Conservation (phyloP, 2,329 filamentous ascomycete genomes). For the Aspergillus brunneoviolaceus region DNA sequence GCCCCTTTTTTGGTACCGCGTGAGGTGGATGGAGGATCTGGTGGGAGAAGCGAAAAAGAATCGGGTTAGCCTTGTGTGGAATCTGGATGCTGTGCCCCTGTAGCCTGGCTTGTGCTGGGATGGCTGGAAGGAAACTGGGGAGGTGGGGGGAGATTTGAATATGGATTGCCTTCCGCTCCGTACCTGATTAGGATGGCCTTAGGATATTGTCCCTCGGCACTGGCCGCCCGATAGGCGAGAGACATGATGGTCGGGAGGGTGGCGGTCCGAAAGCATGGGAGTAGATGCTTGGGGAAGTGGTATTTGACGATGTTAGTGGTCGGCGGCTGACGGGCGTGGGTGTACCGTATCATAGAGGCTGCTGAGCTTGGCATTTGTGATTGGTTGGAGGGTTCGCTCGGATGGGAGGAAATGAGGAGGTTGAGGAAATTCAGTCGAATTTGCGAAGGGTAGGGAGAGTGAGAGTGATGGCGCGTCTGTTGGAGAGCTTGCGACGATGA, state of each 20-base stretch:
- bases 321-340: background rate
- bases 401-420: background rate
- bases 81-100: too few species aligned
- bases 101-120: too few species aligned
- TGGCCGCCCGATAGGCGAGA: background rate
- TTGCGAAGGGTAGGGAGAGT: background rate
- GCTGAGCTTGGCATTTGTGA: too few species aligned
- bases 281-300: background rate
- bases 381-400: background rate
- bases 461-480: background rate
- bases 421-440: background rate
- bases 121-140: background rate
- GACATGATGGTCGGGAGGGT: background rate
- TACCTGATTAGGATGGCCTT: background rate
- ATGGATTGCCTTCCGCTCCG: background rate
- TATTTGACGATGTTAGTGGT: background rate
- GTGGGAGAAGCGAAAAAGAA: background rate
- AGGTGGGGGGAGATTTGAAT: background rate
- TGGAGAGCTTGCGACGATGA: too few species aligned
- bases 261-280: background rate
- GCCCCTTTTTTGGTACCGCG: background rate
- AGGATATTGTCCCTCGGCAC: background rate
- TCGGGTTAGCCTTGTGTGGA: background rate
- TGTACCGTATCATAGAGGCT: background rate
- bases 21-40: background rate